These are phyloP conservation scores for Wolfiporia cocos DNA, from an alignment of 1,284 basidiomycete species.

Conservation along the genomic window DNA sequence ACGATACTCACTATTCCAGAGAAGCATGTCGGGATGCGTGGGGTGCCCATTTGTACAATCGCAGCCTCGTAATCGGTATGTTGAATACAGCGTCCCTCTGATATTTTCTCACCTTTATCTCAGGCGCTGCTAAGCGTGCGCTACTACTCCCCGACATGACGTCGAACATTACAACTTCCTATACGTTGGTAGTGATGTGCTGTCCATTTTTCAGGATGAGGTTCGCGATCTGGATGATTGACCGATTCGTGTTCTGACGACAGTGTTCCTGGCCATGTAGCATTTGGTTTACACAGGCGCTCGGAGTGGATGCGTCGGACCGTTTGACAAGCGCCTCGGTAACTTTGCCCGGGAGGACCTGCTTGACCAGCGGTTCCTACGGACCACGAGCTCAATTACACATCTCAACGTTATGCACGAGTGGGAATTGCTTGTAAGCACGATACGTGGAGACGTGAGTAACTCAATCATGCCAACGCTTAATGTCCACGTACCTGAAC, in stretches of 20 bases:
- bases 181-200: conserved; percentile 54
- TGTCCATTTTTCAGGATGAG: conserved; percentile 44
- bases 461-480: no score
- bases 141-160: conserved; percentile 49
- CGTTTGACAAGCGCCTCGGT: conserved; percentile 52
- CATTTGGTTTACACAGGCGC: conserved; percentile 51
- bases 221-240: conserved; percentile 28
- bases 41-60: conserved; percentile 41
- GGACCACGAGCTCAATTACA: conserved; percentile 37
- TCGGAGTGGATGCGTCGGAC: conserved; percentile 51
- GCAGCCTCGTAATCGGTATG: conserved; percentile 49
- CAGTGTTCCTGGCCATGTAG: conserved; percentile 32
- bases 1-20: conserved; percentile 31
- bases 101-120: no score
- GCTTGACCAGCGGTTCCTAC: conserved; percentile 31
- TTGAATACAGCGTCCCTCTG: neutral
- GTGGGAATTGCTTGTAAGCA: conserved; percentile 48
- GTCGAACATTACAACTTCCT: conserved; percentile 25
- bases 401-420: conserved; percentile 45
- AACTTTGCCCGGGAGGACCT: conserved; percentile 32
- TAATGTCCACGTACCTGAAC: neutral
- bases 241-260: conserved; percentile 2
- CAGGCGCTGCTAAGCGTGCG: conserved; percentile 22
- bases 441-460: conserved; percentile 56
- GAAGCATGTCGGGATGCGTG: conserved; percentile 49